A percentile compares a stretch with the other conserved stretches of the same genome.
Evolutionary conservation across 2,329 filamentous ascomycete species (phyloP).

Genomic region (Blumeria graminis): DNA sequence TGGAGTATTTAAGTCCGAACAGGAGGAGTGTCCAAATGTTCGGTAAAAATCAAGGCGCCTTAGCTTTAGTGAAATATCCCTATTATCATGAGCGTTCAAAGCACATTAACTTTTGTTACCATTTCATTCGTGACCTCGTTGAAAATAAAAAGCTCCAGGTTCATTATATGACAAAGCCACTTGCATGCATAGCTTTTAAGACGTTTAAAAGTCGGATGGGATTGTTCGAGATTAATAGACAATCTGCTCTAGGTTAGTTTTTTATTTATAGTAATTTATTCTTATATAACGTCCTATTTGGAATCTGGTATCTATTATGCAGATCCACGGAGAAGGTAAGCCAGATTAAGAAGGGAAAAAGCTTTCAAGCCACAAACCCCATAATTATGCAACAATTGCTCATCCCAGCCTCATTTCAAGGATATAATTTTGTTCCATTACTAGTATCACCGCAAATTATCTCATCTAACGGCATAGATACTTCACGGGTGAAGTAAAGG

Average conservation of each 20-base stretch:
- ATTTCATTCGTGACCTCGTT: background rate
- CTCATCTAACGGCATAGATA: background rate
- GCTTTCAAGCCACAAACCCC: background rate
- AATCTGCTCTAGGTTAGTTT: too few relatives aligned
- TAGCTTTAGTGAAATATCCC: background rate
- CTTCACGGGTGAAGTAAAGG: background rate
- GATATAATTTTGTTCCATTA: background rate
- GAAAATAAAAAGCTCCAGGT: background rate
- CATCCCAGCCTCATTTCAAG: background rate
- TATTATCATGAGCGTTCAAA: background rate
- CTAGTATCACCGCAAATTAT: background rate
- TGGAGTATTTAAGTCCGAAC: background rate
- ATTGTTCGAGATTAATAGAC: background rate
- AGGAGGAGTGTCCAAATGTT: background rate
- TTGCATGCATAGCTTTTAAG: background rate
- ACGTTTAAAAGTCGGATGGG: background rate
- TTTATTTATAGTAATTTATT: too few relatives aligned
- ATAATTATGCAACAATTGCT: background rate
- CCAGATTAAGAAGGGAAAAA: too few relatives aligned
- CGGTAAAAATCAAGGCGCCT: background rate
- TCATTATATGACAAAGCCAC: background rate
- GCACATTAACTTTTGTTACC: background rate
- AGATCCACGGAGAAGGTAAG: too few relatives aligned
- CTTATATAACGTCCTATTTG: too few relatives aligned
- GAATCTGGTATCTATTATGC: too few relatives aligned